phyloP scores from a whole-genome alignment of 2,329 filamentous ascomycete species.

The Endothia cerciana region DNA sequence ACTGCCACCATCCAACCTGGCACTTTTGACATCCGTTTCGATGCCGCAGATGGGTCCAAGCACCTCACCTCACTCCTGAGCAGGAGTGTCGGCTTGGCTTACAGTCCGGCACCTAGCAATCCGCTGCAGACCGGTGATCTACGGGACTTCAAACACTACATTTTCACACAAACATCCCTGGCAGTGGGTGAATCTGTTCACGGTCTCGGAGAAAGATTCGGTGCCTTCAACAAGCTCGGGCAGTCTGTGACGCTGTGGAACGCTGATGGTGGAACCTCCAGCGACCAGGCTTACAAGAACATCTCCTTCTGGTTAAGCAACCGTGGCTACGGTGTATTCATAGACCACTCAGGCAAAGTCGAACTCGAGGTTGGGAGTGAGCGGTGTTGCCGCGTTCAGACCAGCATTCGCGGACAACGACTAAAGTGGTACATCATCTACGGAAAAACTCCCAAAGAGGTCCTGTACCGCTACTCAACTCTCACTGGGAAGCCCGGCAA shows the following conservation, averaged over 20 bases:
- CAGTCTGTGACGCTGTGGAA: constrained; percentile 70
- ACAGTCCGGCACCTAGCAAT: constrained; percentile 55
- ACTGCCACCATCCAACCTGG: constrained; percentile 56
- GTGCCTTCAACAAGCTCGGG: constrained; percentile 76
- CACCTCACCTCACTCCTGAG: constrained; percentile 57
- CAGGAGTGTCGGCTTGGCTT: constrained; percentile 61
- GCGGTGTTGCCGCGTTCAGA: constrained; percentile 71
- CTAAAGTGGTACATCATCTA: constrained; percentile 77
- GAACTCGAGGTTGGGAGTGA: constrained; percentile 77
- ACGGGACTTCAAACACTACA: constrained; percentile 56
- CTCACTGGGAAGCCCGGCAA: constrained; percentile 68
- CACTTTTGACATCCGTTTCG: constrained; percentile 60
- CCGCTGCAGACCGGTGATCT: constrained; percentile 59
- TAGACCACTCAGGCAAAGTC: constrained; percentile 70
- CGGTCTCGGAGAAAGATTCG: constrained; percentile 77
- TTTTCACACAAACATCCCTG: constrained; percentile 60
- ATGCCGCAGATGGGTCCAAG: constrained; percentile 52
- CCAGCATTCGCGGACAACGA: constrained; percentile 68
- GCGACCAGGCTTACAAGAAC: constrained; percentile 75
- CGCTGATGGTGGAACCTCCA: constrained; percentile 66
- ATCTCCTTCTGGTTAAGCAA: constrained; percentile 72
- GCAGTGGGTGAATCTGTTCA: constrained; percentile 69
- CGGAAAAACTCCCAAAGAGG: constrained; percentile 72
- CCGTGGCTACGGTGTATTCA: constrained; percentile 76
- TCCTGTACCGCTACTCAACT: constrained; percentile 67